These are phyloP conservation scores for Arthroderma sp. DNA, from an alignment of 2,329 filamentous ascomycete species.

Conservation along the genomic window DNA sequence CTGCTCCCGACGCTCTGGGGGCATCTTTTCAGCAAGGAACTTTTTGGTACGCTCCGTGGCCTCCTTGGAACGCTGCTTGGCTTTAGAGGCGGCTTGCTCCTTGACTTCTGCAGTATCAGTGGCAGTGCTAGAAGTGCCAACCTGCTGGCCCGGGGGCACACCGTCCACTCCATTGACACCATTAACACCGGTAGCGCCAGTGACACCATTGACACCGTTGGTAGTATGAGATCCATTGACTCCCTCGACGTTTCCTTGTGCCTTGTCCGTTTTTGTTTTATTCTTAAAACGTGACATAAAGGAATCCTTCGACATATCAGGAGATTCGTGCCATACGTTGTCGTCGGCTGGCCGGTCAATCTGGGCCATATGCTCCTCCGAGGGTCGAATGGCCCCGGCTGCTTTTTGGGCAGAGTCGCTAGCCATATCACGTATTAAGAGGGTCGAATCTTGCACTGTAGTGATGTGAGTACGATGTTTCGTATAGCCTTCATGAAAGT, in stretches of 20 bases:
- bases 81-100: conserved; percentile 37
- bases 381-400: conserved; percentile 62
- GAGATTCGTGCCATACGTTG: conserved; percentile 86
- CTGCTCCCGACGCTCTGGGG: conserved; percentile 84
- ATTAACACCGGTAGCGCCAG: background rate
- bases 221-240: background rate
- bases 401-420: conserved; percentile 77
- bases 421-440: conserved; percentile 79
- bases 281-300: conserved; percentile 55
- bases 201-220: background rate
- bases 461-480: conserved; percentile 14
- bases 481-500: conserved; percentile 14
- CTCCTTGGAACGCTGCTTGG: conserved; percentile 30
- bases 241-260: background rate
- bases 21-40: conserved; percentile 78
- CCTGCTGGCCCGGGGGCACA: conserved; percentile 21
- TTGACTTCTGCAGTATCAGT: conserved; percentile 27
- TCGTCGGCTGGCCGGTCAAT: conserved; percentile 78
- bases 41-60: conserved; percentile 43
- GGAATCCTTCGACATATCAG: conserved; percentile 58
- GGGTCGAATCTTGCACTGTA: conserved; percentile 62
- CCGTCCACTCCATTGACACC: conserved; percentile 36
- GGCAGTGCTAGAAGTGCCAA: conserved; percentile 16
- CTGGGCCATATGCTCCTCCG: conserved; percentile 60
- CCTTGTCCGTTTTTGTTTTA: conserved; percentile 30